Evolutionary conservation across 2,329 filamentous ascomycete species (phyloP).

Genomic region (Fusarium ramigenum): DNA sequence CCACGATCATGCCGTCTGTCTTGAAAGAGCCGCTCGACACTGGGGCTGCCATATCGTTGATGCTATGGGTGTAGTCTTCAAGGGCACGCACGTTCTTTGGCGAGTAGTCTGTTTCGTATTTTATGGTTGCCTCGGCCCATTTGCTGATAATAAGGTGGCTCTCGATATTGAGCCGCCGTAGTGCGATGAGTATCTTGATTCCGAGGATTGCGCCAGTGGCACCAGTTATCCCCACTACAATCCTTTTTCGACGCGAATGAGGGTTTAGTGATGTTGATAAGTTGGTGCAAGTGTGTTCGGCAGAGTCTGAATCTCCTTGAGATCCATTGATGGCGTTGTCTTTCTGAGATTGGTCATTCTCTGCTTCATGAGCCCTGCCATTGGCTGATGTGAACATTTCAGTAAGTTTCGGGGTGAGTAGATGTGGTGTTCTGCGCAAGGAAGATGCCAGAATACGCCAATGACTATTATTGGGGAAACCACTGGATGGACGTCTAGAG

Average conservation of each 20-base stretch:
- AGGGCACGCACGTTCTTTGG: conserved; percentile 48
- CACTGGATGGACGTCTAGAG: too few species aligned
- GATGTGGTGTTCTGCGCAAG: background rate
- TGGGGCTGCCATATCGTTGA: conserved; percentile 54
- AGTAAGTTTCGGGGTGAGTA: background rate
- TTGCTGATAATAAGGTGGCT: conserved; percentile 59
- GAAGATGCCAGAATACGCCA: background rate
- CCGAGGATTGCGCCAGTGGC: conserved; percentile 57
- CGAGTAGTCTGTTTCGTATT: conserved; percentile 56
- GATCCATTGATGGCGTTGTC: background rate
- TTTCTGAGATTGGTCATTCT: background rate
- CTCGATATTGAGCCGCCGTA: conserved; percentile 55
- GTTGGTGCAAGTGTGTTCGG: background rate
- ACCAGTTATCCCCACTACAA: conserved; percentile 61
- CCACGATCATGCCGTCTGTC: conserved; percentile 12
- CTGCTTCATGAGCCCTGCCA: background rate
- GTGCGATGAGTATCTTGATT: conserved; percentile 52
- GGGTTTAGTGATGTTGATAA: background rate
- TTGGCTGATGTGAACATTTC: background rate
- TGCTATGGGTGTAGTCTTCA: conserved; percentile 50
- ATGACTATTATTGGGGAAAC: too few species aligned
- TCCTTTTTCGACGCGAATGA: conserved; percentile 35
- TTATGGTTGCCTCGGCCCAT: conserved; percentile 58
- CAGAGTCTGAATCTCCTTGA: background rate
- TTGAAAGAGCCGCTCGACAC: conserved; percentile 9